Conservation (phyloP, 371 early-diverging fungal genomes). For the Rhizomucor miehei region DNA sequence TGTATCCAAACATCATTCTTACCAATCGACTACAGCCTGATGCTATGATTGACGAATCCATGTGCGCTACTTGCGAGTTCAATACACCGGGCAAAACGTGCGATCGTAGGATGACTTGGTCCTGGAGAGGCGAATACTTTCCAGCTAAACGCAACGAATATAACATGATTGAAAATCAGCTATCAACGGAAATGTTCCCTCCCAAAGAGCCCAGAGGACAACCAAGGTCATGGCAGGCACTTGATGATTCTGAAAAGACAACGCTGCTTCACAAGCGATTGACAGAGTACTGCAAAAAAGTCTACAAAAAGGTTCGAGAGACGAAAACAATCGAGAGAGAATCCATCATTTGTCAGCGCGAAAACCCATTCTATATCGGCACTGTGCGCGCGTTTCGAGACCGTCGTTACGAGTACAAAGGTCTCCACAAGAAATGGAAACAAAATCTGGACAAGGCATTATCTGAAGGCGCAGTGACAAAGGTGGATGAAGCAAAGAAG, state of each 20-base stretch:
- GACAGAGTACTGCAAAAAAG: slow-evolving; percentile 87
- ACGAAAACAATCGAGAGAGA: slow-evolving; percentile 79
- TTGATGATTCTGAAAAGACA: slow-evolving; percentile 68
- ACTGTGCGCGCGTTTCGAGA: slow-evolving; percentile 98
- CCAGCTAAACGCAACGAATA: slow-evolving; percentile 91
- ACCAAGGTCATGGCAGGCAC: slow-evolving; percentile 64
- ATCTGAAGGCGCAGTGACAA: slow-evolving; percentile 64
- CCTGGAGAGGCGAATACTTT: slow-evolving; percentile 97
- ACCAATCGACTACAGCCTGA: slow-evolving; percentile 99
- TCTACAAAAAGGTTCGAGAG: slow-evolving; percentile 83
- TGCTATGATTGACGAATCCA: slow-evolving; percentile 90
- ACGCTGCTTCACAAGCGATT: slow-evolving; percentile 79
- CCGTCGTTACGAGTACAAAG: slow-evolving; percentile 98
- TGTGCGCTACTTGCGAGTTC: slow-evolving; percentile 96
- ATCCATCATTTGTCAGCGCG: slow-evolving; percentile 97
- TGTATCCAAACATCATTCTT: slow-evolving; percentile 99
- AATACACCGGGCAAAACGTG: slow-evolving; percentile 86
- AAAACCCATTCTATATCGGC: slow-evolving; percentile 99
- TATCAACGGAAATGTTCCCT: slow-evolving; percentile 82
- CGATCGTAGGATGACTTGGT: slow-evolving; percentile 97
- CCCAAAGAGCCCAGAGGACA: slow-evolving; percentile 50
- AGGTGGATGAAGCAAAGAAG: slow-evolving; percentile 86
- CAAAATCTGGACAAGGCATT: slow-evolving; percentile 74
- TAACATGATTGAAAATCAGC: slow-evolving; percentile 87
- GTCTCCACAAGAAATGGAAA: slow-evolving; percentile 89